Evolutionary conservation across 78 protist species (phyloP).

Genomic region (Isochrysis galbana): DNA sequence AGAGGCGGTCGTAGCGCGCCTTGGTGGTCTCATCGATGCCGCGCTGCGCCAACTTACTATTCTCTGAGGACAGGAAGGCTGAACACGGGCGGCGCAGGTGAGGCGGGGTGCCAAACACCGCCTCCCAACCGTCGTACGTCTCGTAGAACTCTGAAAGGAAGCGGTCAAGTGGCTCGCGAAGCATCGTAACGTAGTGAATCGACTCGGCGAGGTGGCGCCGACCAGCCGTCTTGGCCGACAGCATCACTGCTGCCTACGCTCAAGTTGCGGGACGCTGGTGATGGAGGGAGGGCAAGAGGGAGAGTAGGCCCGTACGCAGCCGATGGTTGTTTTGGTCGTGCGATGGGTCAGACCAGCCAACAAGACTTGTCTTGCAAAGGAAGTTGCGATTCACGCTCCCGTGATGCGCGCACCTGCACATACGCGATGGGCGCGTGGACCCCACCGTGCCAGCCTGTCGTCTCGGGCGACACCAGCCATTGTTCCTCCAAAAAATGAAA

Average conservation of each 20-base stretch:
- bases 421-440: neutral
- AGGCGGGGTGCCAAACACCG: neutral
- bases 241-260: no score
- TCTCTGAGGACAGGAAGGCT: neutral
- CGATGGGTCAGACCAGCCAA: no score
- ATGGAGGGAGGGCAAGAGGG: no score
- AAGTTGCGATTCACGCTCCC: neutral
- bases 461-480: slow-evolving; percentile 19
- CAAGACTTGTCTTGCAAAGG: no score
- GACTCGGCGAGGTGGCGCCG: neutral
- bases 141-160: slow-evolving; percentile 5
- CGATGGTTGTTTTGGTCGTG: no score
- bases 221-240: neutral
- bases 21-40: neutral
- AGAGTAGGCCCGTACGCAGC: neutral
- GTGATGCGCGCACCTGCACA: neutral
- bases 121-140: neutral
- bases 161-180: neutral
- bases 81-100: neutral
- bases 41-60: neutral
- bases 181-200: neutral
- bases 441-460: neutral
- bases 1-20: neutral
- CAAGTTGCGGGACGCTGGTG: no score
- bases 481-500: no score